Evolutionary conservation across 495 filamentous ascomycete species (phyloP), one percentile per base, ranked within the genome.

Genomic region (Podospora anserina): DNA sequence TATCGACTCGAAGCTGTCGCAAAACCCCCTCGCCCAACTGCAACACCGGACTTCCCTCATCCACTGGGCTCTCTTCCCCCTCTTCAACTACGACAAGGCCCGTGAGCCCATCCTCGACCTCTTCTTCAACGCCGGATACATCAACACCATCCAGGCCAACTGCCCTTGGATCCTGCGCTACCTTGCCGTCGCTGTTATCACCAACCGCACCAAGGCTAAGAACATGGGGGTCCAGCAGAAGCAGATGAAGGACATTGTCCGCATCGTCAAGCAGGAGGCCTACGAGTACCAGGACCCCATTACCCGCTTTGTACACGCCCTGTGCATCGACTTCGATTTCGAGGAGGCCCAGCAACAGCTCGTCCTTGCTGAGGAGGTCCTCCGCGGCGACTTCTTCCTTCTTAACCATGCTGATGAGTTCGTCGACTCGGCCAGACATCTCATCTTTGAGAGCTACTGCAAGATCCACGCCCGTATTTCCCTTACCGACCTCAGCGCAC

Each of bases 391-490:
- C 80, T 97, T 98, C 88, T 99, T 99, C 89, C 87, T 98, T 32
- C 88, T 90, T 62, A 88, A 88, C 44, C 85, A 91, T 5, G 89
- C 93, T 13, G 94, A 97, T 76, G 85, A 88, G 19, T 99, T 99
- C 75, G 92, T 99, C 68, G 96, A 99, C 75, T 89, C 92, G 63
- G 95, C 95, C 54, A 85, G 95, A 71, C 95, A 98, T 83, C 82
- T 98, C 64, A 97, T 99, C 79, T 98, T 94, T 9, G 95, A 99
- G 84, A 90, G 87, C 78, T 98, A 99, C 85, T 98, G 96, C 91
- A 98, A 98, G 87, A 99, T 99, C 76, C 95, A 97, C 81, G 92
- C 97, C 70, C 87, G 95, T 67, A 99, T 99, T 69, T 93, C 97
- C 78, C 97, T 99, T 79, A 93, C 93, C 88, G 96, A 98, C 74